Evolutionary conservation across 768 basidiomycete species (phyloP).

Genomic region (Baorangia bicolor): DNA sequence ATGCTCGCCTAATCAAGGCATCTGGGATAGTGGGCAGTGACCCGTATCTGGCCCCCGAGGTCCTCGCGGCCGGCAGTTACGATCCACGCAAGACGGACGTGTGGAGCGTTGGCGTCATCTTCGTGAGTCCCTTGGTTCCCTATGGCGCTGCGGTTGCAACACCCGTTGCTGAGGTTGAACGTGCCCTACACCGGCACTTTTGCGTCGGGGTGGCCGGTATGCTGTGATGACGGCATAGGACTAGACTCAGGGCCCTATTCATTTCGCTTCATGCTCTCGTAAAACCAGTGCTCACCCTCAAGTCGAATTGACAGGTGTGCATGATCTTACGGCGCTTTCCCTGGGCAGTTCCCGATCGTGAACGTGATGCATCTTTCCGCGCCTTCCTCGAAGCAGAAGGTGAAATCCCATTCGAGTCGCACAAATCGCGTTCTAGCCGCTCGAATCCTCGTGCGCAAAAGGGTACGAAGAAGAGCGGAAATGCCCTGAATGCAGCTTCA

Average conservation of each 20-base stretch:
- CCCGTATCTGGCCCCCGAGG: slow-evolving; percentile 98
- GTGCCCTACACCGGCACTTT: slow-evolving; percentile 1
- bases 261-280: slow-evolving; percentile 5
- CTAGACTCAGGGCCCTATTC: background rate
- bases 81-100: slow-evolving; percentile 98
- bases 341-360: slow-evolving; percentile 97
- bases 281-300: slow-evolving; percentile 12
- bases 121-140: slow-evolving; percentile 50
- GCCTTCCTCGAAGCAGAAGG: slow-evolving; percentile 93
- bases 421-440: slow-evolving; percentile 18
- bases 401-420: slow-evolving; percentile 52
- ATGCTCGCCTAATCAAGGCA: slow-evolving; percentile 51
- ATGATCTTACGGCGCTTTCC: slow-evolving; percentile 98
- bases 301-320: slow-evolving; percentile 44
- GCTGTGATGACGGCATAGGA: slow-evolving; percentile 1
- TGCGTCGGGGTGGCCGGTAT: background rate
- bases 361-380: slow-evolving; percentile 88
- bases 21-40: slow-evolving; percentile 95
- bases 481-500: background rate
- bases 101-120: slow-evolving; percentile 97
- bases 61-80: slow-evolving; percentile 75
- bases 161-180: background rate
- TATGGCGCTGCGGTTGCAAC: background rate
- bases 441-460: slow-evolving; percentile 6
- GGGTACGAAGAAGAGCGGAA: slow-evolving; percentile 5